Evolutionary conservation across 441 rosid species (phyloP).

Genomic region (Erysimum cheiri): DNA sequence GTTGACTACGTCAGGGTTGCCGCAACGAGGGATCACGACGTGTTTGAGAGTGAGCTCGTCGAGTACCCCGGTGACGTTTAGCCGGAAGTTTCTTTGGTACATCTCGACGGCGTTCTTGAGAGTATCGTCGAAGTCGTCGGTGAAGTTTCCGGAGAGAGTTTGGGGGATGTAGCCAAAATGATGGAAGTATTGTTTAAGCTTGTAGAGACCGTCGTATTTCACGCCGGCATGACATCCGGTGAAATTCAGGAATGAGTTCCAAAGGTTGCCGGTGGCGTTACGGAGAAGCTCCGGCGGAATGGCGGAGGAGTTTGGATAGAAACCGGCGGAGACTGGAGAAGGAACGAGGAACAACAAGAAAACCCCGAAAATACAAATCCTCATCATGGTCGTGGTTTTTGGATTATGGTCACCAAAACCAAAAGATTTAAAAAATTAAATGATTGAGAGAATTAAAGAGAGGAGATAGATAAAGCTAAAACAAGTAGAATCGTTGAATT

Average conservation of each 20-base stretch:
- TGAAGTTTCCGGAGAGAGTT: slow-evolving; percentile 46
- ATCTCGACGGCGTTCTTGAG: slow-evolving; percentile 61
- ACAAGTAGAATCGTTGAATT: slow-evolving; percentile 2
- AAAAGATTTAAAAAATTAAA: background rate
- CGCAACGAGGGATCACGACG: slow-evolving; percentile 69
- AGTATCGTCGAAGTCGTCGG: slow-evolving; percentile 61
- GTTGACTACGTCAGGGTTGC: slow-evolving; percentile 79
- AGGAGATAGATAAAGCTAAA: background rate
- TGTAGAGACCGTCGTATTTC: slow-evolving; percentile 49
- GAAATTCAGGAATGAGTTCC: slow-evolving; percentile 64
- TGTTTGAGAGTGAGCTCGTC: slow-evolving; percentile 58
- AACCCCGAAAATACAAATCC: slow-evolving; percentile 12
- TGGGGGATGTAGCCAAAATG: slow-evolving; percentile 70
- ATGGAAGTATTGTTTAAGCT: slow-evolving; percentile 67
- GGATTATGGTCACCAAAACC: background rate
- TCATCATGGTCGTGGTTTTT: background rate
- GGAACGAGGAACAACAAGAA: slow-evolving; percentile 37
- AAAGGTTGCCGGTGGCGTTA: slow-evolving; percentile 47
- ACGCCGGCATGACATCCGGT: slow-evolving; percentile 67
- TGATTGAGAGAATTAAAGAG: background rate
- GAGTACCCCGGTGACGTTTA: slow-evolving; percentile 67
- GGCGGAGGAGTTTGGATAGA: slow-evolving; percentile 60
- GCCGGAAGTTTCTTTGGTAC: slow-evolving; percentile 67
- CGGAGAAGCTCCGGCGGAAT: slow-evolving; percentile 49
- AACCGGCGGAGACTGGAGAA: slow-evolving; percentile 49